Conservation (phyloP, 768 basidiomycete species). For the Botryobasidium botryosum region DNA sequence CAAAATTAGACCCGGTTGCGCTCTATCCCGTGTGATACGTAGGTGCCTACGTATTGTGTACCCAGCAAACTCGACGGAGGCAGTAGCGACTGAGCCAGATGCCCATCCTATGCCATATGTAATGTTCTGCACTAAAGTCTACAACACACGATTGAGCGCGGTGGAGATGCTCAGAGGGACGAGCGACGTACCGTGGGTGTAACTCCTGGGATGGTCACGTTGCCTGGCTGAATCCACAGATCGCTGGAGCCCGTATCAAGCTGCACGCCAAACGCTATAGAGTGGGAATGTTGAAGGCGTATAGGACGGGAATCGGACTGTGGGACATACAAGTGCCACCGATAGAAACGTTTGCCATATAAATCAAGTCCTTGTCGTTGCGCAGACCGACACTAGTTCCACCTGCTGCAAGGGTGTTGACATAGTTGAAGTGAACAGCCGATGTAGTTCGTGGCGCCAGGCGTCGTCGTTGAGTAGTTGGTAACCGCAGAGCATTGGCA, state of each 20-base stretch:
- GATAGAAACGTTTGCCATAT: conserved; percentile 59
- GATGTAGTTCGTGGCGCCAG: too few species aligned
- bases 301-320: neutral
- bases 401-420: neutral
- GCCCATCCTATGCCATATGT: conserved; percentile 76
- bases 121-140: conserved; percentile 39
- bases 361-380: conserved; percentile 43
- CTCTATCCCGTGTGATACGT: too few species aligned
- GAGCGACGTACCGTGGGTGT: conserved; percentile 18
- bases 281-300: neutral
- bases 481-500: too few species aligned
- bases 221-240: conserved; percentile 38
- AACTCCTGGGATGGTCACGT: conserved; percentile 14
- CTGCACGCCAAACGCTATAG: conserved; percentile 51
- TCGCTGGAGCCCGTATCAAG: conserved; percentile 78
- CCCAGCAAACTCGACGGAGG: conserved; percentile 53
- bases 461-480: too few species aligned
- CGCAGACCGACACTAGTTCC: conserved; percentile 4
- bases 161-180: neutral
- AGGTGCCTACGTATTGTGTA: conserved; percentile 47
- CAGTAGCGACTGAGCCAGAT: conserved; percentile 42
- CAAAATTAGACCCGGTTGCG: conserved; percentile 42
- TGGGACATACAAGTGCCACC: conserved; percentile 33
- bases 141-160: conserved; percentile 4
- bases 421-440: too few species aligned